phyloP scores from a whole-genome alignment of 139 green algal genomes.

The Closterium sp. region DNA sequence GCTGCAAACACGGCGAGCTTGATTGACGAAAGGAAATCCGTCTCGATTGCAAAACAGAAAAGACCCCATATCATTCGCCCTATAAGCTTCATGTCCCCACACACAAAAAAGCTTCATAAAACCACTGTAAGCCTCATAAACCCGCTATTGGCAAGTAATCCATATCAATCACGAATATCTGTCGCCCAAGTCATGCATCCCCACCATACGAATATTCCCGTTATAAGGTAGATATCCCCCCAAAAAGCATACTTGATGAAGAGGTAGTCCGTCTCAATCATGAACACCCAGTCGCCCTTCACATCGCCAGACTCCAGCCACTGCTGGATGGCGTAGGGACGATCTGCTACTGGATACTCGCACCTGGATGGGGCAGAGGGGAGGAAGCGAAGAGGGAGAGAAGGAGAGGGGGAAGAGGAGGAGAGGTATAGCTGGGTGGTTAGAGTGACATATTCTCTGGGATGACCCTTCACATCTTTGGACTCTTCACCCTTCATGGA shows the following conservation, averaged over 20 bases:
- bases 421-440: not conserved
- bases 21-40: too few relatives aligned
- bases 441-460: not conserved
- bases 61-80: too few relatives aligned
- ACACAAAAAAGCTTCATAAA: too few relatives aligned
- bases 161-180: too few relatives aligned
- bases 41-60: too few relatives aligned
- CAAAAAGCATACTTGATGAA: constrained; percentile 52
- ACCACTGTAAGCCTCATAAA: too few relatives aligned
- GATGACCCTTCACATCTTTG: constrained; percentile 17
- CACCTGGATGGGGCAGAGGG: constrained; percentile 19
- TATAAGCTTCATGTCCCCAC: too few relatives aligned
- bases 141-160: too few relatives aligned
- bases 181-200: too few relatives aligned
- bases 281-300: constrained; percentile 50
- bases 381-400: too few relatives aligned
- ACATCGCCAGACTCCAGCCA: constrained; percentile 50
- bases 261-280: constrained; percentile 52
- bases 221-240: not conserved
- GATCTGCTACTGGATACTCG: constrained; percentile 48
- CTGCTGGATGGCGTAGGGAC: constrained; percentile 41
- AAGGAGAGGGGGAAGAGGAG: not conserved
- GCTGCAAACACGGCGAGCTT: too few relatives aligned
- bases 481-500: constrained; percentile 49
- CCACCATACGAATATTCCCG: too few relatives aligned